Evolutionary conservation across 2,329 filamentous ascomycete genomes (phyloP).

Genomic region (Cordyceps cateniannulata): DNA sequence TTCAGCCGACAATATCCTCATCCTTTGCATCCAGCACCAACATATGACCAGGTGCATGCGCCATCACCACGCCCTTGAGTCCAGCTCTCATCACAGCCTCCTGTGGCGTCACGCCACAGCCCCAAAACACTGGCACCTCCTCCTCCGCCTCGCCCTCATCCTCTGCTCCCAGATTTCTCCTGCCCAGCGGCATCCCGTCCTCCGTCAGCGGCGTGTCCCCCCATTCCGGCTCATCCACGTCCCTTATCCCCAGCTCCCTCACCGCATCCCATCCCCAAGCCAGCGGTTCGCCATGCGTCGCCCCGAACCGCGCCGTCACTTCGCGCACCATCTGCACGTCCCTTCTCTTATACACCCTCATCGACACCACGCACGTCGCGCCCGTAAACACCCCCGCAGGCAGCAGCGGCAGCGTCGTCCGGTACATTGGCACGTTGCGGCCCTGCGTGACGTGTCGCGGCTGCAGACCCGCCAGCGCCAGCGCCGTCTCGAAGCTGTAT

Average conservation of each 20-base stretch:
- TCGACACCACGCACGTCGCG: not conserved
- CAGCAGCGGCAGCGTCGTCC: conserved; percentile 47
- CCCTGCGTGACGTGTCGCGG: conserved; percentile 42
- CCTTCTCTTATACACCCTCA: conserved; percentile 32
- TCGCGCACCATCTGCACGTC: conserved; percentile 47
- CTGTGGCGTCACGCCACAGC: conserved; percentile 61
- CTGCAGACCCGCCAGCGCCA: conserved; percentile 41
- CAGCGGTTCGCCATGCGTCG: conserved; percentile 58
- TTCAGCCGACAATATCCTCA: conserved; percentile 25
- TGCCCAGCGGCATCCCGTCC: conserved; percentile 30
- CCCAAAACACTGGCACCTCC: conserved; percentile 54
- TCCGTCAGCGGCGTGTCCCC: conserved; percentile 41
- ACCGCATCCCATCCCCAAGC: conserved; percentile 58
- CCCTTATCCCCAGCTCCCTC: conserved; percentile 43
- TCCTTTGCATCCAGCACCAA: conserved; percentile 47
- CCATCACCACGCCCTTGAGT: conserved; percentile 50
- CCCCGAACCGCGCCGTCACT: conserved; percentile 47
- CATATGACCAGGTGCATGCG: conserved; percentile 58
- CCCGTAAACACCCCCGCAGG: conserved; percentile 51
- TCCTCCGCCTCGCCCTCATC: conserved; percentile 23
- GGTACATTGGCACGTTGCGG: conserved; percentile 56
- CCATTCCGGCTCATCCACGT: conserved; percentile 49
- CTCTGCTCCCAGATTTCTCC: not conserved
- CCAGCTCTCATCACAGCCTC: conserved; percentile 53
- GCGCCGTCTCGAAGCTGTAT: conserved; percentile 56